Percentiles rank a stretch among this genome's conserved stretches.
Evolutionary conservation across 2,329 filamentous ascomycete genomes (phyloP).

Genomic region (Didymella exigua): DNA sequence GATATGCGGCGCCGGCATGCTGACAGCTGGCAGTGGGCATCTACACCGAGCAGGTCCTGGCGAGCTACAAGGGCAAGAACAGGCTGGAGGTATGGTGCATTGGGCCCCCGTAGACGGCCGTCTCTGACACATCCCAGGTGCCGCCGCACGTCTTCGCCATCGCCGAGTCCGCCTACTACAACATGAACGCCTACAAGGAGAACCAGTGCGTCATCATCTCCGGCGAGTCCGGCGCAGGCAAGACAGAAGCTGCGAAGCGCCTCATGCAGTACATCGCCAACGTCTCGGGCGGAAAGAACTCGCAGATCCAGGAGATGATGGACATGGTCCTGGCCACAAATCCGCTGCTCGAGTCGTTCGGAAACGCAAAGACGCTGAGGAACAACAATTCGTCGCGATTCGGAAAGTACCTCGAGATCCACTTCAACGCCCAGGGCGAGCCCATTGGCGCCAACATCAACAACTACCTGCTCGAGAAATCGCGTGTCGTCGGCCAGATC

Average conservation of each 20-base stretch:
- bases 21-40: conserved; percentile 73
- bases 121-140: conserved; percentile 54
- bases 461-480: conserved; percentile 96
- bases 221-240: conserved; percentile 95
- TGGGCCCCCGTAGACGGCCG: background rate
- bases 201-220: conserved; percentile 99
- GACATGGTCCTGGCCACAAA: conserved; percentile 99
- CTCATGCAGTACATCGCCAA: conserved; percentile 99
- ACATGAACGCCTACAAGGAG: conserved; percentile 99
- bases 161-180: conserved; percentile 95
- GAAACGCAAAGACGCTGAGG: conserved; percentile 94
- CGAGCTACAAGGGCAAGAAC: conserved; percentile 96
- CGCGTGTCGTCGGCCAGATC: conserved; percentile 93
- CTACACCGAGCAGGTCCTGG: conserved; percentile 92
- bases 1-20: conserved; percentile 19
- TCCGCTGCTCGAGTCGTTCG: conserved; percentile 94
- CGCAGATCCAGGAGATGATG: conserved; percentile 94
- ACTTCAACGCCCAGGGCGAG: conserved; percentile 91
- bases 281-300: conserved; percentile 83
- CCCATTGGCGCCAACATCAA: conserved; percentile 97
- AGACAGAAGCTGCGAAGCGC: conserved; percentile 97
- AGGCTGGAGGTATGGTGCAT: conserved; percentile 68
- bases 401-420: conserved; percentile 96
- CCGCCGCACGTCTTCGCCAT: conserved; percentile 97
- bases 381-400: conserved; percentile 99